Base-by-base conservation (phyloP, 2,329 filamentous ascomycete genomes). In the Tolypocladium pustulatum region DNA sequence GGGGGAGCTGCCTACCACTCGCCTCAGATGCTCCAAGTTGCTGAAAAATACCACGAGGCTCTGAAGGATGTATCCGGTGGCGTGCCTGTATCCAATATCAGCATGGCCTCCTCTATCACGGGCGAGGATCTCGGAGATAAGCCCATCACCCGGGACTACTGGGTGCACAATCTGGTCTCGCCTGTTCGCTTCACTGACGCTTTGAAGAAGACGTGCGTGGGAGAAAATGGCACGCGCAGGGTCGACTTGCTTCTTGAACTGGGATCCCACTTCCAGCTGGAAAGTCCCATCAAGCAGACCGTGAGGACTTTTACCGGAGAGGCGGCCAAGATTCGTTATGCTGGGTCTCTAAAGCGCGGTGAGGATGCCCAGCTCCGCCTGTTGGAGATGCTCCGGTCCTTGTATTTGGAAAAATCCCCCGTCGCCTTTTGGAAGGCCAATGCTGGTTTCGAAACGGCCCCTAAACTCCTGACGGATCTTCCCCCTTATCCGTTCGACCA, bases 401-500 rank as follows among this genome's bases (percentile, higher is more conserved):
- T 59, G 30, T 52, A 51, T 53, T 27, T 34, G 32, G 22, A 56
- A 43, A 46, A 25, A 32, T 49, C 10, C 43, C 41, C 54, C 37
- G 36, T 56, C 40, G 34, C 38, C 55, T 51, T 57, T 49, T 51
- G 43, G 43, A 57, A 57, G 55, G 55, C 34, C 40, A 57, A 57
- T 41, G 38, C 38, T n/a, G 38, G 38, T 41, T 41, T 41, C 20
- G 38, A 41, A 41, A 41, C 38, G 38, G 38, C 38, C 20, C 49
- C 37, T 30, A 54, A 54, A 37, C 49, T 22, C 32, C 57, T 64
- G 8, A 59, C 59, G 36, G 60, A 63, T 52, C 57, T 65, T 17
- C 65, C 67, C 0, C 22, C 61, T 3, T 69, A 68, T 53, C 62
- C 64, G 1, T 68, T 63, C 38, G 59, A 69, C 40, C 62, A 67